Conservation (phyloP, 306 rosid species). For the Medicago ruthenica region DNA sequence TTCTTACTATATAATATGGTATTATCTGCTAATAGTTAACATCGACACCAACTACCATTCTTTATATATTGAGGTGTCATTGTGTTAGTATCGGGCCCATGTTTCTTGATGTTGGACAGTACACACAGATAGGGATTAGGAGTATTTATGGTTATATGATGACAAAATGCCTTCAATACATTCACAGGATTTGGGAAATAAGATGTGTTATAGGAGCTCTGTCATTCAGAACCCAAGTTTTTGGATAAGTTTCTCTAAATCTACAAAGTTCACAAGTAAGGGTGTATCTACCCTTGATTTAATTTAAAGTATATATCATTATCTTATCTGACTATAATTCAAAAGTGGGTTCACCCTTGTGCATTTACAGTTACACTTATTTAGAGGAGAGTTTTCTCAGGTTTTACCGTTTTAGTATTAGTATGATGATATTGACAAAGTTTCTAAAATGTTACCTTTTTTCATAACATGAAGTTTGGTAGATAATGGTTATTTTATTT, state of each 20-base stretch:
- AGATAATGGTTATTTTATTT: not conserved
- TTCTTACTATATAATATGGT: constrained; percentile 25
- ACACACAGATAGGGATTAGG: not conserved
- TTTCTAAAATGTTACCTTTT: constrained; percentile 2
- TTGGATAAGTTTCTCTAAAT: constrained; percentile 9
- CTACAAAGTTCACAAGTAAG: constrained; percentile 5
- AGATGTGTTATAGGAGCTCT: not conserved
- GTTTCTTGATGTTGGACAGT: not conserved
- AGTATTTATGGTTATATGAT: constrained; percentile 7
- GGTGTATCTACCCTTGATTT: not conserved
- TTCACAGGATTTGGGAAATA: constrained; percentile 17
- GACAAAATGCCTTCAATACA: constrained; percentile 9
- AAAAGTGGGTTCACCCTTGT: not conserved
- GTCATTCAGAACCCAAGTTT: not conserved
- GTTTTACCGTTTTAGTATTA: not conserved
- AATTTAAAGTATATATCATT: constrained; percentile 10
- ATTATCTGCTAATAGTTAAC: constrained; percentile 9
- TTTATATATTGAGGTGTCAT: not conserved
- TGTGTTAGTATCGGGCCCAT: not conserved
- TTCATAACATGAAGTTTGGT: not conserved
- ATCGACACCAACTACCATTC: not conserved
- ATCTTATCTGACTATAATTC: not conserved
- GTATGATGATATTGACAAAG: not conserved
- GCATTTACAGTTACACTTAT: not conserved
- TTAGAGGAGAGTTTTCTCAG: not conserved